These are phyloP conservation scores for Xylariaceae sp. DNA, from an alignment of 2,329 filamentous ascomycete species.

Conservation along the genomic window DNA sequence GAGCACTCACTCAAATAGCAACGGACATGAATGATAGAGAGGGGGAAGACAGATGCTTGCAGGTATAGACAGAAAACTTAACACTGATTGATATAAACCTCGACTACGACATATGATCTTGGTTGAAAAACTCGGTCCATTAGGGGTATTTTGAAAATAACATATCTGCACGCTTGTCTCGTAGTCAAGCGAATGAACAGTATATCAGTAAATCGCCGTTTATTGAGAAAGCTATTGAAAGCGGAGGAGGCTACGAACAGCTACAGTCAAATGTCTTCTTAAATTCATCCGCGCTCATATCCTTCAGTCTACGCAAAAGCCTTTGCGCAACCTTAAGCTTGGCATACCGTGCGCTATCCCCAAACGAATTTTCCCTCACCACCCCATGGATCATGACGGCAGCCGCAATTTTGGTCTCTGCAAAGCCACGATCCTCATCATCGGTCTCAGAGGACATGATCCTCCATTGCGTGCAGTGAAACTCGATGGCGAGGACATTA, in stretches of 20 bases:
- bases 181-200: neutral
- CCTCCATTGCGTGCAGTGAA: constrained; percentile 67
- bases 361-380: constrained; percentile 67
- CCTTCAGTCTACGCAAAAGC: constrained; percentile 57
- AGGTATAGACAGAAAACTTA: no score
- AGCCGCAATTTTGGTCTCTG: constrained; percentile 65
- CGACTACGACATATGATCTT: no score
- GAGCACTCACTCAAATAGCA: neutral
- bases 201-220: constrained; percentile 5
- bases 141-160: no score
- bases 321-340: constrained; percentile 70
- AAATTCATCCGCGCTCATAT: constrained; percentile 62
- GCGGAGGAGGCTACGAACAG: constrained; percentile 51
- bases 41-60: no score
- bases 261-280: constrained; percentile 66
- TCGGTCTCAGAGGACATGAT: constrained; percentile 60
- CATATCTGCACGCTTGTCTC: no score
- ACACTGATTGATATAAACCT: no score
- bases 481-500: constrained; percentile 66
- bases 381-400: constrained; percentile 78
- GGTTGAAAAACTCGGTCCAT: no score
- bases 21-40: no score
- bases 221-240: constrained; percentile 26
- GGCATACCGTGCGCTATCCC: constrained; percentile 73
- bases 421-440: constrained; percentile 46